Base-by-base conservation (phyloP, 805 yeast species). In the Saccharomycopsis fermentans region DNA sequence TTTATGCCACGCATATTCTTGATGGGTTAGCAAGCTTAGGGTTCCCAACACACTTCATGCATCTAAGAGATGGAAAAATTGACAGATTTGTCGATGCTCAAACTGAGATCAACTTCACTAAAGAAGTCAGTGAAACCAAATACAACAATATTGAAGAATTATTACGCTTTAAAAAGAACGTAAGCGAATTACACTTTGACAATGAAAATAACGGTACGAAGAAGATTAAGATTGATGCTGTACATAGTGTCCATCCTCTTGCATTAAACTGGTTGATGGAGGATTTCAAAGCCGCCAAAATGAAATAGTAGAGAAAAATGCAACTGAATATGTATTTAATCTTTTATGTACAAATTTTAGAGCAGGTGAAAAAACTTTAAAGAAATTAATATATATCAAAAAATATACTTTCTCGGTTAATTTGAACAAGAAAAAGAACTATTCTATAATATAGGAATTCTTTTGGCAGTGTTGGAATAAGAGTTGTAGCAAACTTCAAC, bases 1-100 rank as follows among this genome's bases (percentile, higher is more conserved):
- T 92, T 3, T 94, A 94, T 68, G 94, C 98, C 2, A 94, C 99
- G 0, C 99, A 94, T 67, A 94, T 94, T 54, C 94, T 94, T 70
- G 99, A 94, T 67, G 99, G 99, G 0, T 78, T 94, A 59, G 90
- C 89, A 14, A 32, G 55, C 12, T 55, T 59, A 51, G 76, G 78
- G 53, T 94, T 98, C 96, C 96, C 97, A 32, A 87, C 95, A 40
- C 76, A 86, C 56, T 75, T 94, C 8, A 77, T 84, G 14, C 99
- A 94, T 70, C 74, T 94, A 63, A 82, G 80, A 64, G 79, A 81
- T 56, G 97, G 98, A 1, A 68, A 71, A 26, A 77, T 81, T 8
- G 63, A 76, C 9, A 67, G 69, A 26, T 73, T 69, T 43, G 59
- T 73, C 36, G 67, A 71, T n/a, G 71, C 66, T 57, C 65, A 67